Evolutionary conservation across 371 early-diverging fungal species (phyloP).

Genomic region (Batrachochytrium dendrobatidis): DNA sequence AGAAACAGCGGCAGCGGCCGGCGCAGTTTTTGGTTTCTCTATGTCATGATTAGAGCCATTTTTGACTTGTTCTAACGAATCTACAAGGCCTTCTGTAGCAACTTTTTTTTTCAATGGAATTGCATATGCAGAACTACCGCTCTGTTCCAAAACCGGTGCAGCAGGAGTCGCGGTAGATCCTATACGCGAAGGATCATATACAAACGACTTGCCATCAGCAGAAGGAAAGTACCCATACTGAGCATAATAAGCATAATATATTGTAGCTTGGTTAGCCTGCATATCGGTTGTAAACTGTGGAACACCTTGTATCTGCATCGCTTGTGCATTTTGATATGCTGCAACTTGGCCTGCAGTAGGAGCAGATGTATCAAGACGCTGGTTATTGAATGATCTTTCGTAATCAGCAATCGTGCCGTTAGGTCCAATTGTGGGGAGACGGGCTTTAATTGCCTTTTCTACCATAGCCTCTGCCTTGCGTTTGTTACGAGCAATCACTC

Average conservation of each 20-base stretch:
- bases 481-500: slow-evolving; percentile 41
- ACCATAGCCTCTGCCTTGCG: slow-evolving; percentile 44
- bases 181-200: not conserved
- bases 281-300: slow-evolving; percentile 5
- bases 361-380: not conserved
- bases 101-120: not conserved
- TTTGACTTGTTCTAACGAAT: not conserved
- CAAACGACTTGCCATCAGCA: not conserved
- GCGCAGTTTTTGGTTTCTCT: not conserved
- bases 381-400: slow-evolving; percentile 12
- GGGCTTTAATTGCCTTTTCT: slow-evolving; percentile 48
- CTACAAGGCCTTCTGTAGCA: not conserved
- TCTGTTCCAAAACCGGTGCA: not conserved
- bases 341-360: slow-evolving; percentile 5
- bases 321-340: slow-evolving; percentile 1
- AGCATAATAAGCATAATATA: not conserved
- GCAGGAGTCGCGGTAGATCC: not conserved
- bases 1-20: not conserved
- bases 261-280: too few relatives aligned
- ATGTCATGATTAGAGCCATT: slow-evolving; percentile 1
- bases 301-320: not conserved
- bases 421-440: slow-evolving; percentile 51
- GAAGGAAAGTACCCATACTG: not conserved
- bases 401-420: slow-evolving; percentile 39
- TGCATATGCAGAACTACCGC: not conserved